phyloP scores from a whole-genome alignment of 2,329 filamentous ascomycete species.

The Microdochium paspali region DNA sequence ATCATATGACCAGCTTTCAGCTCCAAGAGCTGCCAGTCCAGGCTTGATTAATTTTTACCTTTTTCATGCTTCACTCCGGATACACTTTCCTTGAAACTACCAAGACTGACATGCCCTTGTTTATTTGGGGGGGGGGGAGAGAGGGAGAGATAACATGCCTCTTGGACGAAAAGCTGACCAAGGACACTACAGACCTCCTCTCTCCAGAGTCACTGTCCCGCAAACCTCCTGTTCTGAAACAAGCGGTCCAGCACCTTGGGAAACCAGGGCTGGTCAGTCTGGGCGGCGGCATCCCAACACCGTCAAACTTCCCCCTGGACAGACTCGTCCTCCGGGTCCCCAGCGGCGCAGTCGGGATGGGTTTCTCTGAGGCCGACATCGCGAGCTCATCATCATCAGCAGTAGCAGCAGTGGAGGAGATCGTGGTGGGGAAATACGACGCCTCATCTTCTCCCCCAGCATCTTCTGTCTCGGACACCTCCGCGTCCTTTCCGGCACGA shows the following conservation, averaged over 20 bases:
- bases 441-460: conserved; percentile 21
- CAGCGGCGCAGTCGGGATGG: conserved; percentile 35
- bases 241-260: conserved; percentile 69
- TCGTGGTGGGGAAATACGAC: conserved; percentile 78
- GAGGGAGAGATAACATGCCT: no score
- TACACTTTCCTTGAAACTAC: no score
- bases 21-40: no score
- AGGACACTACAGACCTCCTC: conserved; percentile 37
- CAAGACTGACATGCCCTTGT: no score
- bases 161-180: no score
- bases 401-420: conserved; percentile 42
- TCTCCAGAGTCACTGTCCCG: conserved; percentile 52
- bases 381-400: no score
- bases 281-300: conserved; percentile 81
- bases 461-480: conserved; percentile 5
- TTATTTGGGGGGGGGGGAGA: no score
- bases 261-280: conserved; percentile 82
- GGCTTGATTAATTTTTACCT: no score
- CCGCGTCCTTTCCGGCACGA: conserved; percentile 2
- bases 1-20: background rate
- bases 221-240: conserved; percentile 67
- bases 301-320: conserved; percentile 88
- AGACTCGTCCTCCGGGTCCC: conserved; percentile 68
- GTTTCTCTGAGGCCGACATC: conserved; percentile 63
- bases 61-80: no score